Conservation (phyloP, 257 asterid genomes). For the Solanum bulbocastanum region DNA sequence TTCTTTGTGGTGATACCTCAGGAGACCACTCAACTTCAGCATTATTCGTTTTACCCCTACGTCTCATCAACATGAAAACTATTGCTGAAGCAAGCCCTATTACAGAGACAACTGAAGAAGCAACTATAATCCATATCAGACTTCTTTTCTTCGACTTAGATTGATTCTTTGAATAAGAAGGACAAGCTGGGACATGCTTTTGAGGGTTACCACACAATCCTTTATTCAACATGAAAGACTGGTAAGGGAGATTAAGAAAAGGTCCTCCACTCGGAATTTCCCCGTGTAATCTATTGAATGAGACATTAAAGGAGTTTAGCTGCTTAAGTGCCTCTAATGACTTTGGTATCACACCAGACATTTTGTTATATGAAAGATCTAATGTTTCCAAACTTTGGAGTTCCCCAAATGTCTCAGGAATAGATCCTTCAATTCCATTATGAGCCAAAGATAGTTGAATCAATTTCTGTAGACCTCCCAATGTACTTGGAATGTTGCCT, state of each 20-base stretch:
- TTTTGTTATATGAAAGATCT: conserved; percentile 24
- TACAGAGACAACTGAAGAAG: not conserved
- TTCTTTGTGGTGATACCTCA: not conserved
- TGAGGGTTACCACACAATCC: not conserved
- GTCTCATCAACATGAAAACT: not conserved
- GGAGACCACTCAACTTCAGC: not conserved
- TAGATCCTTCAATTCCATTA: conserved; percentile 16
- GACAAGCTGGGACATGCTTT: not conserved
- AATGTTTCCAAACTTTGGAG: conserved; percentile 6
- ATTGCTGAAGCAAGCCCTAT: not conserved
- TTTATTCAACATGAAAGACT: not conserved
- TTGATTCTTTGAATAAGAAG: not conserved
- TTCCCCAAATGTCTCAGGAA: conserved; percentile 14
- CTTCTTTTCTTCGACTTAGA: not conserved
- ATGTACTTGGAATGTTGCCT: conserved; percentile 13
- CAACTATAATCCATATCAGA: not conserved
- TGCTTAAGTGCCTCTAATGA: conserved; percentile 3
- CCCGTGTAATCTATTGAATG: not conserved
- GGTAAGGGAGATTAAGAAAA: not conserved
- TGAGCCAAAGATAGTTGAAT: conserved; percentile 14
- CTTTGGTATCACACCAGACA: conserved; percentile 23
- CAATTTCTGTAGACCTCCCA: conserved; percentile 8
- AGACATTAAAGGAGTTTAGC: not conserved
- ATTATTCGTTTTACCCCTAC: not conserved
- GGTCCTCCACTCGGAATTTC: not conserved